Percentiles rank a stretch among this genome's conserved stretches.
Conservation (phyloP, 1,284 basidiomycete genomes). For the Leccinum fuscescens region DNA sequence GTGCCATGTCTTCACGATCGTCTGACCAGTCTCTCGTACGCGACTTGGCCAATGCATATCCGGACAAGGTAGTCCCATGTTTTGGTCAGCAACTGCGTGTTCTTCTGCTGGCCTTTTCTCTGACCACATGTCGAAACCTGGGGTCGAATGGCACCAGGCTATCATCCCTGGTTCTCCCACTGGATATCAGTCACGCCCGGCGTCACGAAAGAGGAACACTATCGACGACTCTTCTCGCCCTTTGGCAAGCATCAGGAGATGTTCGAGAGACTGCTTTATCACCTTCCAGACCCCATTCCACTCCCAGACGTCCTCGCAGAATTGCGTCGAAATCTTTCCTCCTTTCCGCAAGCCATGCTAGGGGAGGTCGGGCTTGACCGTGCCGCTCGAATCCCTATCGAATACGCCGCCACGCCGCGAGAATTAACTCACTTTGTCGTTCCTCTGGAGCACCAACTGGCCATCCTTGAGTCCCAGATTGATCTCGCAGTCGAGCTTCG, state of each 20-base stretch:
- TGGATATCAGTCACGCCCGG: slow-evolving; percentile 51
- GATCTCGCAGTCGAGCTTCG: slow-evolving; percentile 69
- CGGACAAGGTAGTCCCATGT: slow-evolving; percentile 68
- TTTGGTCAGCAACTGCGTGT: slow-evolving; percentile 55
- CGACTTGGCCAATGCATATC: slow-evolving; percentile 54
- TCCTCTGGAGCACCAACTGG: slow-evolving; percentile 71
- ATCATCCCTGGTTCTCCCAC: slow-evolving; percentile 84
- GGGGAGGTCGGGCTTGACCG: slow-evolving; percentile 79
- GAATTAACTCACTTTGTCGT: slow-evolving; percentile 66
- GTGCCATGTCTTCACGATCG: slow-evolving; percentile 68
- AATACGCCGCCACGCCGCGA: slow-evolving; percentile 44
- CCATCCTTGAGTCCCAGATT: slow-evolving; percentile 72
- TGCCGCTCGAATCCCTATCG: slow-evolving; percentile 63
- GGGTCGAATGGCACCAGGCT: slow-evolving; percentile 45
- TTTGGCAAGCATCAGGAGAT: slow-evolving; percentile 35
- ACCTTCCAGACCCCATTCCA: slow-evolving; percentile 61
- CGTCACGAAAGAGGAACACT: slow-evolving; percentile 62
- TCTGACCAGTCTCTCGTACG: slow-evolving; percentile 66
- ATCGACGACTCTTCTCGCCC: slow-evolving; percentile 55
- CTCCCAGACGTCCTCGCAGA: slow-evolving; percentile 51
- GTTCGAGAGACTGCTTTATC: slow-evolving; percentile 52
- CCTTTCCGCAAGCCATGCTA: slow-evolving; percentile 67
- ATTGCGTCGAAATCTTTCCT: slow-evolving; percentile 54
- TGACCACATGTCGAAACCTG: slow-evolving; percentile 9
- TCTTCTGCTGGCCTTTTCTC: slow-evolving; percentile 9